Evolutionary conservation across 2,329 filamentous ascomycete genomes (phyloP), one percentile per base, ranked within the genome.

Genomic region (Leptographium procerum): DNA sequence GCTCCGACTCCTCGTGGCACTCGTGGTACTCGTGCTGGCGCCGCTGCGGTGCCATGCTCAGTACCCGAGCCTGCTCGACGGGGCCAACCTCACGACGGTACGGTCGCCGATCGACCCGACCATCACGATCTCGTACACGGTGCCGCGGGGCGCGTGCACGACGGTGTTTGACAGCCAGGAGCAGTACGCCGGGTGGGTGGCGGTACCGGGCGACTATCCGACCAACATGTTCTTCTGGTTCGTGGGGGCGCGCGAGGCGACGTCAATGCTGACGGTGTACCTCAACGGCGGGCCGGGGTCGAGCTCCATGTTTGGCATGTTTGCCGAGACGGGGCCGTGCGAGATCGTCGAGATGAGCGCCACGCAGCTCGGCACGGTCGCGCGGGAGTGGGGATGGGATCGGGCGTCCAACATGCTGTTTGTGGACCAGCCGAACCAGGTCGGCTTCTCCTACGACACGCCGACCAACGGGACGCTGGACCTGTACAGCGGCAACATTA

Each of bases 171-270:
- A 75, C 51, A 75, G 74, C 1, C 86, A 89, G 69, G 79, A 84
- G 68, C 86, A 89, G 68, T 87, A 85, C 66, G 82, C 84, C 4
- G 86, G 86, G 65, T 88, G 87, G 78, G 81, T 89, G 58, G 77
- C 72, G 57, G 70, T 88, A 6, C 82, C 83, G 6, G 83, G 76
- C 51, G 69, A 73, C 31, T 81, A 76, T 63, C 70, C 76, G 22
- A 77, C 77, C 50, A 81, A 77, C 63, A 64, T 77, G 4, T 79
- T 78, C 67, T 79, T 78, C 64, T 79, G 75, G 76, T 78, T 77
- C 60, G 72, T 79, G 52, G 73, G 72, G 55, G 74, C 73, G 19
- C 73, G 75, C 28, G 66, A 75, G 59, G 67, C 67, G 5, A 75
- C 75, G 4, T 69, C 75, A 14, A 68, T 68, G 55, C 66, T 78